Evolutionary conservation across 2,329 filamentous ascomycete species (phyloP), one percentile per base, ranked within the genome.

Genomic region (Neopestalotiopsis sp.): DNA sequence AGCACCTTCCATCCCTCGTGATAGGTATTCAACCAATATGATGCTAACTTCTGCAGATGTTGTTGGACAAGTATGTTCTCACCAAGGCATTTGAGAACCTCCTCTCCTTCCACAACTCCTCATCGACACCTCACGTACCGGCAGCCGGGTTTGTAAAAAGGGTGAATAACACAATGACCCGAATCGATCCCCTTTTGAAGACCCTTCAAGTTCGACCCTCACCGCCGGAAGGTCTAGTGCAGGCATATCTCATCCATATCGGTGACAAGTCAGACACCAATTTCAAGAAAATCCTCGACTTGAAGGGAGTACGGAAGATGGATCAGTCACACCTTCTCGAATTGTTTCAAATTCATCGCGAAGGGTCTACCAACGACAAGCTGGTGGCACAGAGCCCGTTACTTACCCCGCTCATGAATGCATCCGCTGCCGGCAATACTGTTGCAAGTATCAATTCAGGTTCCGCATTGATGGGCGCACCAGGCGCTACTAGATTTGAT

Each of bases 181-280:
- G 94, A 73, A 91, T 98, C 72, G 95, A 98, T 76, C 93, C 94
- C 0, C 88, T 99, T 28, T 91, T 99, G 75, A 99, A 99, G 82
- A 98, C 96, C 2, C 88, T 99, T 3, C 96, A 99, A 84, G 95
- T 99, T 62, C 94, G 94, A 34, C 90, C 95, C 2, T 93, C 92
- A 4, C 96, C 96, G 0, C 93, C 95, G 0, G 96, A 99, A 83
- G 95, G 94, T 1, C 89, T 99, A 3, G 95, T 99, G 0, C 95
- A 98, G 82, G 96, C 96, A 42, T 99, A 99, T 79, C 90, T 99
- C 42, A 97, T 98, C 80, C 96, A 98, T 82, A 96, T 99, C 72
- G 94, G 90, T 73, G 96, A 99, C 84, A 91, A 93, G 68, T 97
- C 92, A 72, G 96, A 98, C 78, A 89, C 90, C 75, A 99, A 99